phyloP scores from a whole-genome alignment of 1,139 yeast genomes.

The Yamadazyma sp. region DNA sequence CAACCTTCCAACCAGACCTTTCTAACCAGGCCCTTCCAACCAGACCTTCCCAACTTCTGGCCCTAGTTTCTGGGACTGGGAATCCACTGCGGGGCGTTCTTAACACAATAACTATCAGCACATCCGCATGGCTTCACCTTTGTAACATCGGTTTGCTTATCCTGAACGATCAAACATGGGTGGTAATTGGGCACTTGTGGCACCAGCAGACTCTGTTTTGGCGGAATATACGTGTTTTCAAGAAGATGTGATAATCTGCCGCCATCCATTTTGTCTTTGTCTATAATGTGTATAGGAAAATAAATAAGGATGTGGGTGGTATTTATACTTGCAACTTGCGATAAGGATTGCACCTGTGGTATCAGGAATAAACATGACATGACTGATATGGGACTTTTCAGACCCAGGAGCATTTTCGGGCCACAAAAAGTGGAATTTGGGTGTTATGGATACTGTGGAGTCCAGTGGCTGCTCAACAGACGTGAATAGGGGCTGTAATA shows the following conservation, averaged over 20 bases:
- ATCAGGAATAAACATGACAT: not conserved
- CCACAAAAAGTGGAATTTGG: too few relatives aligned
- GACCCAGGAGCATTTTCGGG: too few relatives aligned
- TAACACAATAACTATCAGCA: constrained; percentile 44
- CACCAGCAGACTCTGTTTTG: constrained; percentile 15
- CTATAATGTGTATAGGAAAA: not conserved
- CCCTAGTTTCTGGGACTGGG: constrained; percentile 32
- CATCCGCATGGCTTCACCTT: constrained; percentile 46
- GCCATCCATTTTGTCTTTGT: constrained; percentile 27
- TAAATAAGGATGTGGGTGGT: too few relatives aligned
- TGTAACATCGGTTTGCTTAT: constrained; percentile 39
- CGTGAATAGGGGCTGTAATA: too few relatives aligned
- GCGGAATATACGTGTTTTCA: constrained; percentile 37
- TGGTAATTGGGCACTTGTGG: constrained; percentile 37
- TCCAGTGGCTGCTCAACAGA: too few relatives aligned
- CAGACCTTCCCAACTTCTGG: too few relatives aligned
- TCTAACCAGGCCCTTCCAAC: too few relatives aligned
- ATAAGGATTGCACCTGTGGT: constrained; percentile 3
- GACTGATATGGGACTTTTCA: too few relatives aligned
- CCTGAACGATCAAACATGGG: constrained; percentile 47
- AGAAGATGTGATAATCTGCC: constrained; percentile 26
- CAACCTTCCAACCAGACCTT: too few relatives aligned
- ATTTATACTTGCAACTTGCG: constrained; percentile 1
- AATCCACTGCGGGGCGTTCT: constrained; percentile 44
- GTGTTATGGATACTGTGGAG: too few relatives aligned